These are phyloP conservation scores for Sugiyamaella smithiae DNA, from an alignment of 805 yeast genomes.

Conservation along the genomic window DNA sequence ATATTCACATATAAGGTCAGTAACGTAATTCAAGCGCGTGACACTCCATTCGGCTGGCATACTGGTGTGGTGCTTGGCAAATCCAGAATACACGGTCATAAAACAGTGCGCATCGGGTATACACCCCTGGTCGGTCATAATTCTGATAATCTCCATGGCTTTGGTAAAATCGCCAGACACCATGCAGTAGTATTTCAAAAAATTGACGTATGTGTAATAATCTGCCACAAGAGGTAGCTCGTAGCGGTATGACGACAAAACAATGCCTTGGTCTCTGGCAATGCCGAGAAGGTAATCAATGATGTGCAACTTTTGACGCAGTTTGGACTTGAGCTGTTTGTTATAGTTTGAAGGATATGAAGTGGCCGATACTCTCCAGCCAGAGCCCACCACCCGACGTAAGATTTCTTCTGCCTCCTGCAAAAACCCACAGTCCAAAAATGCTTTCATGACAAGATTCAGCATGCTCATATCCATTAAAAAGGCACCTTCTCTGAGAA, in stretches of 20 bases:
- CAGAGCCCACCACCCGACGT: slow-evolving; percentile 9
- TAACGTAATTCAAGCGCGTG: slow-evolving; percentile 15
- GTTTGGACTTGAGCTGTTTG: slow-evolving; percentile 6
- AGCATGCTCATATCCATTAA: slow-evolving; percentile 30
- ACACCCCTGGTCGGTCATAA: slow-evolving; percentile 22
- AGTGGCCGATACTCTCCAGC: slow-evolving; percentile 8
- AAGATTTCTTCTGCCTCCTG: slow-evolving; percentile 28
- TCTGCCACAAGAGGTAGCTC: slow-evolving; percentile 24
- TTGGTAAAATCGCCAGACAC: slow-evolving; percentile 21
- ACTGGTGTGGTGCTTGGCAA: slow-evolving; percentile 5
- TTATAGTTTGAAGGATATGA: slow-evolving; percentile 5
- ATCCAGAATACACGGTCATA: slow-evolving; percentile 15
- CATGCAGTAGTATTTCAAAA: slow-evolving; percentile 25
- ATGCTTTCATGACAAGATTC: slow-evolving; percentile 24
- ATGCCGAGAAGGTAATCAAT: slow-evolving; percentile 20
- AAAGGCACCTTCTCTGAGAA: slow-evolving; percentile 21
- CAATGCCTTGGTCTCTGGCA: not conserved
- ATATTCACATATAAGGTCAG: slow-evolving; percentile 18
- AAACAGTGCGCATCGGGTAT: slow-evolving; percentile 16
- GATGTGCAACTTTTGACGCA: slow-evolving; percentile 18
- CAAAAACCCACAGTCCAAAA: slow-evolving; percentile 25
- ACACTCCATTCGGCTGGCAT: slow-evolving; percentile 15
- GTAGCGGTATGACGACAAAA: not conserved
- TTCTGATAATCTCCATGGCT: slow-evolving; percentile 18
- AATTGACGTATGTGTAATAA: slow-evolving; percentile 21